These are phyloP conservation scores for Nitzschia inconspicua DNA, from an alignment of 108 stramenopile genomes.

Conservation along the genomic window DNA sequence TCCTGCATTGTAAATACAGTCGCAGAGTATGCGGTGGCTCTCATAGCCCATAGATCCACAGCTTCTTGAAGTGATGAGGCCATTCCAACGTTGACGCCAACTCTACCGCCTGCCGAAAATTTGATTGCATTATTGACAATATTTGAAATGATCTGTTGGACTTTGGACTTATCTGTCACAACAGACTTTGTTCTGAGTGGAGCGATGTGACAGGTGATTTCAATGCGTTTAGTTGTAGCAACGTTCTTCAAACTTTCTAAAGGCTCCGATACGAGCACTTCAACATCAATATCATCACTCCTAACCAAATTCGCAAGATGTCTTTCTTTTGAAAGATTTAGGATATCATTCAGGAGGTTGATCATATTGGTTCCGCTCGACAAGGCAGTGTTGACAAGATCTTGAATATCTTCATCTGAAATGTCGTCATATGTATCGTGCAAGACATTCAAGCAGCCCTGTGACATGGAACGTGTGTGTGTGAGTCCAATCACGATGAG, in stretches of 20 bases:
- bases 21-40: background rate
- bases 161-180: constrained; percentile 14
- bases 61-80: background rate
- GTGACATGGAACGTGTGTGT: too few relatives aligned
- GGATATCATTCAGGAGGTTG: constrained; percentile 11
- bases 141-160: constrained; percentile 21
- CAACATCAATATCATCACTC: background rate
- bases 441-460: too few relatives aligned
- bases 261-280: constrained; percentile 2
- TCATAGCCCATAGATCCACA: background rate
- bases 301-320: background rate
- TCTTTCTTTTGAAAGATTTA: constrained; percentile 13
- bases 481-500: too few relatives aligned
- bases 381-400: constrained; percentile 2
- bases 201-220: background rate
- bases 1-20: constrained; percentile 12
- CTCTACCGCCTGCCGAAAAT: background rate
- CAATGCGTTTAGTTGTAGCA: background rate
- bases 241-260: constrained; percentile 2
- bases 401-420: background rate
- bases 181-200: background rate
- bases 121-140: constrained; percentile 27
- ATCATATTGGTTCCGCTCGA: constrained; percentile 10
- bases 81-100: constrained; percentile 1
- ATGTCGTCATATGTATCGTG: constrained; percentile 6